These are phyloP conservation scores for Geranium rotundifolium DNA, from an alignment of 345 rosid species.

Conservation along the genomic window DNA sequence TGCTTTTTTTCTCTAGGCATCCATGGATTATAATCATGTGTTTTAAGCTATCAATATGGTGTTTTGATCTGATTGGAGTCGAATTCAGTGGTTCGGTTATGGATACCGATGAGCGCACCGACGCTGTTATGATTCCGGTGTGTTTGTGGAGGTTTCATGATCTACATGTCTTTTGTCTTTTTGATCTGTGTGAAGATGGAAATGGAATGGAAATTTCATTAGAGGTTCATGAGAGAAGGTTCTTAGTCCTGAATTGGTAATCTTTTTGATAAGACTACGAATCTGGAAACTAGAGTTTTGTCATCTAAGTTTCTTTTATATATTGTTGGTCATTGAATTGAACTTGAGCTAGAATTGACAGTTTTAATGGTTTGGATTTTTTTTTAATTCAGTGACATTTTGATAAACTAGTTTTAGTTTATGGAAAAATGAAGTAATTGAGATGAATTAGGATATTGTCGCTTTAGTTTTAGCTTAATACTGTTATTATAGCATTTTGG, in stretches of 20 bases:
- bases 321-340: neutral
- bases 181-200: neutral
- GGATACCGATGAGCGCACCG: neutral
- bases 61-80: no score
- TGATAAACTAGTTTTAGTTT: no score
- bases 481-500: neutral
- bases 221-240: neutral
- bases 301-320: neutral
- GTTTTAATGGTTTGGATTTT: neutral
- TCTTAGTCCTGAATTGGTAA: neutral
- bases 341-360: neutral
- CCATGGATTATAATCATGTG: no score
- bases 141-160: neutral
- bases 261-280: neutral
- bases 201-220: neutral
- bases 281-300: neutral
- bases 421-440: no score
- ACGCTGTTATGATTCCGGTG: neutral
- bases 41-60: no score
- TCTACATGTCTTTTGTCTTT: neutral
- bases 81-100: neutral
- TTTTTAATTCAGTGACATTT: no score
- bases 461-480: no score
- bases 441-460: no score
- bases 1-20: no score